Evolutionary conservation across 2,329 filamentous ascomycete species (phyloP), one percentile per base, ranked within the genome.

Genomic region (Hymenoscyphus scutula): DNA sequence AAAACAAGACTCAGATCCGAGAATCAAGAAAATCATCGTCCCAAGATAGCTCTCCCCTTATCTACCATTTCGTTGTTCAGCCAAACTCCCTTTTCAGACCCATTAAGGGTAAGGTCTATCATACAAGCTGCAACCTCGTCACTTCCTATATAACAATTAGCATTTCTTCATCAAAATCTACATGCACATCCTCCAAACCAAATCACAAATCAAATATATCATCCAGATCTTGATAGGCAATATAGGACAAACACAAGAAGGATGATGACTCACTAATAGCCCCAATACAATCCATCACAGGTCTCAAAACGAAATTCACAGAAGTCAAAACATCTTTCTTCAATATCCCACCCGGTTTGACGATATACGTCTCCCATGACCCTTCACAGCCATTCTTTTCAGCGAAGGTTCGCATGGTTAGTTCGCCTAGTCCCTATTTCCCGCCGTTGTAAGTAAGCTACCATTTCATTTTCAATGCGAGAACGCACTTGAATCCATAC

Each of bases 111-210:
- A 13, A 60, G 25, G 34, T 60, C 59, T 19, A 60, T 25, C 27
- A 60, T 60, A 45, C 32, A 30, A 23, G 59, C 59, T 8, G 51
- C 59, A 8, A 51, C 41, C 45, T 60, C 51, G 19, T 60, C 51
- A 34, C 25, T 37, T 37, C 37, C 59, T 60, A 56, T 19, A 23
- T 13, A 7, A 29, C 5, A 2, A 37, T 60, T 23, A 60, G 37
- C n/a, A 41, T n/a, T 7, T 41, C 2, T n/a, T 17, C 11, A 27
- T 45, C 30, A 10, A 55, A n/a, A n/a, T n/a, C n/a, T 45, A 11
- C 32, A 41, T 1, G 1, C 13, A n/a, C 5, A 45, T 15, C 6
- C 38, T 19, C 38, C 17, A 1, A n/a, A 8, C 6, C 38, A 17
- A 41, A 19, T 3, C n/a, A 41, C n/a, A 2, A 41, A 5, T 2